Evolutionary conservation across 192 early-diverging fungal genomes (phyloP).

Genomic region (Gamsiella multidivaricata): DNA sequence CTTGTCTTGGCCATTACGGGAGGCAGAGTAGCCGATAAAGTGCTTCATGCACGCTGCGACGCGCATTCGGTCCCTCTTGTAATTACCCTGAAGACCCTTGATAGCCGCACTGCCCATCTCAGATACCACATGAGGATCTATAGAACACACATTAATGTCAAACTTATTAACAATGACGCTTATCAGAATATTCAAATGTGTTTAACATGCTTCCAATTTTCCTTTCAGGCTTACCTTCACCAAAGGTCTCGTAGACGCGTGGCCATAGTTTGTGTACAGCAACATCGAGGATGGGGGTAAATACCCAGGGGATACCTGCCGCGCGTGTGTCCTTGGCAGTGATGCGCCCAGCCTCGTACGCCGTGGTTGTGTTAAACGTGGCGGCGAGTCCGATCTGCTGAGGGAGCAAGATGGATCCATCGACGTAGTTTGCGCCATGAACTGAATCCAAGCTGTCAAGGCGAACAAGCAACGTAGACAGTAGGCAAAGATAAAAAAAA

Average conservation of each 20-base stretch:
- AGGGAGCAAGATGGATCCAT: conserved; percentile 68
- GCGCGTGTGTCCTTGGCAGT: conserved; percentile 73
- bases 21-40: conserved; percentile 72
- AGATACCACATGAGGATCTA: conserved; percentile 66
- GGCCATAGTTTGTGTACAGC: conserved; percentile 69
- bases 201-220: too few relatives aligned
- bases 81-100: conserved; percentile 73
- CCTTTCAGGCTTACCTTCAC: conserved; percentile 40
- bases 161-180: too few relatives aligned
- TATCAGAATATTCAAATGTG: too few relatives aligned
- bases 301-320: conserved; percentile 72
- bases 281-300: conserved; percentile 69
- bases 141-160: too few relatives aligned
- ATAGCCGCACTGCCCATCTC: conserved; percentile 64
- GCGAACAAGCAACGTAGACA: not conserved
- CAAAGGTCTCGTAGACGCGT: conserved; percentile 67
- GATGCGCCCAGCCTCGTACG: conserved; percentile 68
- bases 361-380: conserved; percentile 66
- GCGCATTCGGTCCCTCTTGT: conserved; percentile 68
- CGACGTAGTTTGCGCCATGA: conserved; percentile 74
- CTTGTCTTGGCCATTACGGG: conserved; percentile 60
- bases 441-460: conserved; percentile 64
- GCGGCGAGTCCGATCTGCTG: conserved; percentile 69
- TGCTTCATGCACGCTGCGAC: conserved; percentile 76
- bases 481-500: not conserved